Evolutionary conservation across 495 filamentous ascomycete genomes (phyloP), one percentile per base, ranked within the genome.

Genomic region (Aspergillus ellipticus): DNA sequence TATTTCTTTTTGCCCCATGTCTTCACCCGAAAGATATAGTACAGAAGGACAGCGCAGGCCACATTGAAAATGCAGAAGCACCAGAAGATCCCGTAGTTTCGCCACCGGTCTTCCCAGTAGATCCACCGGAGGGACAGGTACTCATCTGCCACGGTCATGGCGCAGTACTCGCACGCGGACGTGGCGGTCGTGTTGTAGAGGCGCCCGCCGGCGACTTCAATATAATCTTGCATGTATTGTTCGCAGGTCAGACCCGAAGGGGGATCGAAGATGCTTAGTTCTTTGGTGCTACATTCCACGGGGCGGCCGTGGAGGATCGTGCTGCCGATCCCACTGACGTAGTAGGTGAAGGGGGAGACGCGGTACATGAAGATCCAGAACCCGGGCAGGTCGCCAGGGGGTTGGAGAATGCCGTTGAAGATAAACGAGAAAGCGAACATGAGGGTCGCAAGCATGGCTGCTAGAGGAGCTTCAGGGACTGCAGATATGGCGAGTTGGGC

Each of bases 331-430:
- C 79, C 80, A 33, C 69, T 71, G 16, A 89, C 76, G 21, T 84
- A 72, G 61, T 90, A 89, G 0, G 82, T 85, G 46, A 89, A 82
- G 4, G 87, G 85, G 11, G 81, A 85, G 48, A 86, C 77, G 35
- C 83, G 81, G 62, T 89, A 88, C 82, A 89, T 85, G 76, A 89
- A 89, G 54, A 85, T 85, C 87, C 86, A 90, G 77, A 89, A 90
- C 8, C 78, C 61, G 2, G 85, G 85, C 4, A 88, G 66, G 4
- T 70, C 74, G 19, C 63, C 62, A 4, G 85, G 84, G 7, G 67
- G 77, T 42, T 84, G 80, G 64, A 91, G 78, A 31, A 89, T 83
- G 72, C 72, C 72, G 41, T 64, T 67, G 66, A 85, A 84, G 55
- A 82, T 71, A 57, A 81, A 76, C 33, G 66, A 75, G 51, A 86